Evolutionary conservation across 495 filamentous ascomycete genomes (phyloP).

Genomic region (Monascus purpureus): DNA sequence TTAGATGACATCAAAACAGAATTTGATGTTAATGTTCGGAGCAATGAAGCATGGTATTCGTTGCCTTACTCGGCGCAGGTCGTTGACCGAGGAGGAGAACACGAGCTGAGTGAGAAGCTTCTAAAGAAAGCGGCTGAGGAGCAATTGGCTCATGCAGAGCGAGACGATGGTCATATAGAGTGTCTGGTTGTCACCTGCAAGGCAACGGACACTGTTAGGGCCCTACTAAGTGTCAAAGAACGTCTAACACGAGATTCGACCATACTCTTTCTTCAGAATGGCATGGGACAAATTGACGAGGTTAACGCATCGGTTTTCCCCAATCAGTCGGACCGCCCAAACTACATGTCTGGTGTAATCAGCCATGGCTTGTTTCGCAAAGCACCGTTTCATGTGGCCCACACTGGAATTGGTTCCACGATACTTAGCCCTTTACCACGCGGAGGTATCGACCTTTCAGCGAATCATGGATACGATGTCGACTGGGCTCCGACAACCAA

Average conservation of each 20-base stretch:
- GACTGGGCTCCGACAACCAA: slow-evolving; percentile 29
- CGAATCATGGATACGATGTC: slow-evolving; percentile 9
- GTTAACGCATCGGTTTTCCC: slow-evolving; percentile 56
- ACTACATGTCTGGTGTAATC: slow-evolving; percentile 61
- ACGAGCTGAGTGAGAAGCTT: slow-evolving; percentile 2
- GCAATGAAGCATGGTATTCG: slow-evolving; percentile 17
- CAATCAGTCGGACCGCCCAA: slow-evolving; percentile 46
- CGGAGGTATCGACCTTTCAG: slow-evolving; percentile 6
- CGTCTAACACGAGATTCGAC: slow-evolving; percentile 61
- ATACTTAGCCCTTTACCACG: slow-evolving; percentile 41
- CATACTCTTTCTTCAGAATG: slow-evolving; percentile 69
- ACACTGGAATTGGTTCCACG: slow-evolving; percentile 49
- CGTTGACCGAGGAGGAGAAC: slow-evolving; percentile 5
- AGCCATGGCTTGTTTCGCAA: slow-evolving; percentile 46
- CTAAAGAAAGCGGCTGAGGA: slow-evolving; percentile 6
- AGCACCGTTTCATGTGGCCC: slow-evolving; percentile 44
- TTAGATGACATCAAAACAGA: slow-evolving; percentile 27
- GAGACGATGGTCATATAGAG: slow-evolving; percentile 41
- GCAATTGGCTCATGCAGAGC: slow-evolving; percentile 6
- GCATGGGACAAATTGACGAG: slow-evolving; percentile 66
- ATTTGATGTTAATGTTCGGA: slow-evolving; percentile 27
- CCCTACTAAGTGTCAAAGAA: slow-evolving; percentile 43
- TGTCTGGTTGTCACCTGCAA: slow-evolving; percentile 66
- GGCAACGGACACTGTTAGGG: slow-evolving; percentile 38
- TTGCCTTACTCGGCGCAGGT: slow-evolving; percentile 15